Percentiles rank a stretch among this genome's conserved stretches.
These are phyloP conservation scores for Colletotrichum sp. DNA, from an alignment of 2,329 filamentous ascomycete species.

Conservation along the genomic window DNA sequence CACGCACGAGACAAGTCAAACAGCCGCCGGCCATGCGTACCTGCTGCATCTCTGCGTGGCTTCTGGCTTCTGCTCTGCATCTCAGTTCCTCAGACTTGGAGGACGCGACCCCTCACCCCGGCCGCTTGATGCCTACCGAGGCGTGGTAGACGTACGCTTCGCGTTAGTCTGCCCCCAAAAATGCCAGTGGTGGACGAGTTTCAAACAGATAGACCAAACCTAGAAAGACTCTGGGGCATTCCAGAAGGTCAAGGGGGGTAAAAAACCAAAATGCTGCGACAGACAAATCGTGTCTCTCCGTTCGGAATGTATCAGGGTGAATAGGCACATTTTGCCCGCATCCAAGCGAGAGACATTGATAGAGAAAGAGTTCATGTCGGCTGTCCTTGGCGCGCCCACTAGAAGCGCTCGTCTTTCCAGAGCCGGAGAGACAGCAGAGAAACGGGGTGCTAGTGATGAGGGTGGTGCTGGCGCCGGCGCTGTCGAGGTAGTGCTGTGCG, in stretches of 20 bases:
- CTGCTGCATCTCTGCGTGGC: background rate
- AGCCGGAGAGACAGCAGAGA: background rate
- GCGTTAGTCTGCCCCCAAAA: background rate
- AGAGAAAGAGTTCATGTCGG: background rate
- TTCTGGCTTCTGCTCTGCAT: background rate
- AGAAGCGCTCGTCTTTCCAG: background rate
- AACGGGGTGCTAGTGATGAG: background rate
- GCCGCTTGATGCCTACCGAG: background rate
- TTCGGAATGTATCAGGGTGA: background rate
- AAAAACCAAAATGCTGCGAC: background rate
- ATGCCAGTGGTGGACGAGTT: background rate
- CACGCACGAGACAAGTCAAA: background rate
- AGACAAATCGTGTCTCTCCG: background rate
- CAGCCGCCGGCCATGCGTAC: background rate
- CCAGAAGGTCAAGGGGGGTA: background rate
- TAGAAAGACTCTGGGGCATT: conserved; percentile 4
- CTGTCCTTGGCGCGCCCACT: background rate
- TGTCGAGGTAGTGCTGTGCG: background rate
- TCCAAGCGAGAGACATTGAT: background rate
- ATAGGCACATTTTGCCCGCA: background rate
- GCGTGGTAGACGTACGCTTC: background rate
- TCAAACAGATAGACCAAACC: background rate
- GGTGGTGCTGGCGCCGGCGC: background rate
- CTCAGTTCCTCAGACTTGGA: background rate
- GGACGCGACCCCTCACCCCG: background rate